Evolutionary conservation across 305 asterid species (phyloP).

Genomic region (Rubia tinctorum): DNA sequence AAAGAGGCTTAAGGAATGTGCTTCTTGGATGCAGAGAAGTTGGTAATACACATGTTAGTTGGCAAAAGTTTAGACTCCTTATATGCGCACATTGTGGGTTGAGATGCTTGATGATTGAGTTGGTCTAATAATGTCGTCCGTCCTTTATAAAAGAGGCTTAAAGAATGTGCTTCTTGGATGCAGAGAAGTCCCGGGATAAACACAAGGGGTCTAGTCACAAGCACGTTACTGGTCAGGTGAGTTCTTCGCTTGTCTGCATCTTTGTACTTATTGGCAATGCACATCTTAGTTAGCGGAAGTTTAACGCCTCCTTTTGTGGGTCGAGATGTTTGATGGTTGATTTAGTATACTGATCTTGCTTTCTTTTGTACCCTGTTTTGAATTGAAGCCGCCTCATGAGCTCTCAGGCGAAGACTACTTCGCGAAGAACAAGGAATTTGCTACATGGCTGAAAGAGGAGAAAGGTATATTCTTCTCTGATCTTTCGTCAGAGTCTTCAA

Average conservation of each 20-base stretch:
- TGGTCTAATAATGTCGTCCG: background rate
- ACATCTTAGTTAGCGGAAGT: background rate
- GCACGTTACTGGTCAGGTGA: constrained; percentile 43
- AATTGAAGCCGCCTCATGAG: constrained; percentile 51
- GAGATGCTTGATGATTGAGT: too few species aligned
- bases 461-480: constrained; percentile 59
- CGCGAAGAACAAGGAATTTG: constrained; percentile 83
- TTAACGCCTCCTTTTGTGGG: background rate
- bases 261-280: background rate
- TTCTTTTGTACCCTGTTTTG: constrained; percentile 19
- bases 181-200: constrained; percentile 65
- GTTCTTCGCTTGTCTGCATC: constrained; percentile 25
- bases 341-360: background rate
- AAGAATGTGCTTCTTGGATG: constrained; percentile 16
- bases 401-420: constrained; percentile 77
- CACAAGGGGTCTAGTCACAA: constrained; percentile 51
- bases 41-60: constrained; percentile 11
- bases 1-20: constrained; percentile 12
- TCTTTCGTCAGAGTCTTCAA: constrained; percentile 73
- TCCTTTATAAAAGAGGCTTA: constrained; percentile 12
- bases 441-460: constrained; percentile 89
- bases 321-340: background rate
- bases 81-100: too few species aligned
- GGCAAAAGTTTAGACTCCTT: too few species aligned
- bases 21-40: constrained; percentile 46